These are phyloP conservation scores for Termitomyces sp. DNA, from an alignment of 768 basidiomycete genomes.

Conservation along the genomic window DNA sequence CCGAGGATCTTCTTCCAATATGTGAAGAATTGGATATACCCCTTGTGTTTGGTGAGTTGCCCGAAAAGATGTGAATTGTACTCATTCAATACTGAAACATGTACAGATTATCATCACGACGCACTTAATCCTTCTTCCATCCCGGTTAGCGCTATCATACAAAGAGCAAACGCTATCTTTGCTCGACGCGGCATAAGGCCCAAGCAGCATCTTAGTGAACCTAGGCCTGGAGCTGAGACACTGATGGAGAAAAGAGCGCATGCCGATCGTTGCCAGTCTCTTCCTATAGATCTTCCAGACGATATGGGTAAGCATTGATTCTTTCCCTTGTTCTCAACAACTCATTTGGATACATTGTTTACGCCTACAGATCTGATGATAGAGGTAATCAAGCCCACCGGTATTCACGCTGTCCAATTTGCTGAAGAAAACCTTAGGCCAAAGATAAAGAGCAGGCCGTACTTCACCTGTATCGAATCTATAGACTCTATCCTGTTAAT, in stretches of 20 bases:
- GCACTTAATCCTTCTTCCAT: slow-evolving; percentile 57
- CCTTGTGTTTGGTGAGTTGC: slow-evolving; percentile 49
- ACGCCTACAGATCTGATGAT: slow-evolving; percentile 72
- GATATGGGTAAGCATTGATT: slow-evolving; percentile 49
- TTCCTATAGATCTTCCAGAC: slow-evolving; percentile 61
- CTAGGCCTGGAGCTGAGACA: slow-evolving; percentile 77
- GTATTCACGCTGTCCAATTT: neutral
- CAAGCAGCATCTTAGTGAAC: slow-evolving; percentile 91
- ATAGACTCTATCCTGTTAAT: slow-evolving; percentile 61
- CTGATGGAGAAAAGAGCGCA: slow-evolving; percentile 87
- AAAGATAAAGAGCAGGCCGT: slow-evolving; percentile 95
- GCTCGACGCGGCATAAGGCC: slow-evolving; percentile 70
- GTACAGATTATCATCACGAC: slow-evolving; percentile 76
- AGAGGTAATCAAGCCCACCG: slow-evolving; percentile 36
- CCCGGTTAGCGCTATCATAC: slow-evolving; percentile 61
- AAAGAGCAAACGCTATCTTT: slow-evolving; percentile 74
- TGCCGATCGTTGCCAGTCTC: slow-evolving; percentile 68
- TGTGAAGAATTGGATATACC: slow-evolving; percentile 82
- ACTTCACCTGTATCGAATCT: slow-evolving; percentile 76
- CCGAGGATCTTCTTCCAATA: slow-evolving; percentile 81
- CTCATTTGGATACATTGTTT: neutral
- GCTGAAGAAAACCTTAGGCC: slow-evolving; percentile 31
- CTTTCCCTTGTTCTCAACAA: slow-evolving; percentile 5
- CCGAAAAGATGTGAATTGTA: slow-evolving; percentile 23
- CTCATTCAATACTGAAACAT: slow-evolving; percentile 1